These are phyloP conservation scores for Pestalotiopsis sp. DNA, from an alignment of 2,329 filamentous ascomycete species.

Conservation along the genomic window DNA sequence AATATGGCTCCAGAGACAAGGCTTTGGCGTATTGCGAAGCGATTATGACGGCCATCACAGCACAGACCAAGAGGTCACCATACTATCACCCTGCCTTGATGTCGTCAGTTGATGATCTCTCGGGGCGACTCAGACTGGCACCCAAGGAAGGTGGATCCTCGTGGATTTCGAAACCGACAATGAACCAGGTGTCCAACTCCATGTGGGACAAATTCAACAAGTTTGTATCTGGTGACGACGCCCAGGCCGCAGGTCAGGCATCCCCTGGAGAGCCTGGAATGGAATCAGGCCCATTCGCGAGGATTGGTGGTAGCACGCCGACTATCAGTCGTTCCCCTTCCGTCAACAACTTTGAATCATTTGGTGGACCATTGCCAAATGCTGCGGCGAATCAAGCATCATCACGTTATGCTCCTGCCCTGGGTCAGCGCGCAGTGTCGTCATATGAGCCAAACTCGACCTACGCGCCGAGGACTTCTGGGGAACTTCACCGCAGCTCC, in stretches of 20 bases:
- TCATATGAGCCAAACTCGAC: conserved; percentile 36
- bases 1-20: conserved; percentile 79
- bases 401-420: conserved; percentile 53
- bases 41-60: conserved; percentile 74
- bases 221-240: conserved; percentile 91
- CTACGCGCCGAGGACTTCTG: conserved; percentile 41
- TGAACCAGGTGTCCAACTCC: conserved; percentile 91
- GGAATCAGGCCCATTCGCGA: conserved; percentile 79
- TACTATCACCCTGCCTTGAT: conserved; percentile 83
- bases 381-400: conserved; percentile 45
- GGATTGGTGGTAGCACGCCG: conserved; percentile 75
- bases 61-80: conserved; percentile 80
- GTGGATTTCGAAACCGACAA: conserved; percentile 93
- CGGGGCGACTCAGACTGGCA: conserved; percentile 79
- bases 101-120: conserved; percentile 78
- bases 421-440: conserved; percentile 30
- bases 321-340: conserved; percentile 76
- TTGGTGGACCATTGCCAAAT: conserved; percentile 50
- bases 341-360: conserved; percentile 71
- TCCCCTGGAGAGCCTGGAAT: conserved; percentile 56
- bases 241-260: conserved; percentile 62
- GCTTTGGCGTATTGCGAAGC: conserved; percentile 91
- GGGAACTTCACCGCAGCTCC: conserved; percentile 41
- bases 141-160: conserved; percentile 80
- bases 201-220: conserved; percentile 94